Conservation (phyloP, 441 rosid genomes). For the Adansonia madagascariensis region DNA sequence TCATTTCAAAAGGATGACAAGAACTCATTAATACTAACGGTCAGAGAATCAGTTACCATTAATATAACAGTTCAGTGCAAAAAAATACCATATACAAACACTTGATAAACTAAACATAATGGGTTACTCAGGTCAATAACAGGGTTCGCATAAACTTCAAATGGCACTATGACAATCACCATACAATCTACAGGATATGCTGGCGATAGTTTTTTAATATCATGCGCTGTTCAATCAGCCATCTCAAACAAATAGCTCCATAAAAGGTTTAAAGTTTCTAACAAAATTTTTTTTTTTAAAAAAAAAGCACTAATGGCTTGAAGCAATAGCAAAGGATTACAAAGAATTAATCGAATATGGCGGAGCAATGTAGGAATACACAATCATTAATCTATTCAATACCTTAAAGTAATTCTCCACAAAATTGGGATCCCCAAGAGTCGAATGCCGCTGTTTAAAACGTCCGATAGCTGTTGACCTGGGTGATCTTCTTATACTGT, state of each 20-base stretch:
- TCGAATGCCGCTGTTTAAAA: slow-evolving; percentile 60
- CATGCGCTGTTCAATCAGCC: background rate
- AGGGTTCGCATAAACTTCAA: background rate
- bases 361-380: background rate
- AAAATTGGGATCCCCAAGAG: slow-evolving; percentile 83
- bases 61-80: slow-evolving; percentile 2
- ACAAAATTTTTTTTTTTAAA: background rate
- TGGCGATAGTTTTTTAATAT: background rate
- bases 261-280: background rate
- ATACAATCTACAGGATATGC: background rate
- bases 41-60: background rate
- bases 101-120: background rate
- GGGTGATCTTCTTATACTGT: slow-evolving; percentile 36
- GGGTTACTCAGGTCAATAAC: background rate
- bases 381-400: slow-evolving; percentile 23
- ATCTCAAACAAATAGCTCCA: background rate
- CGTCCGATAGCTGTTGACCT: slow-evolving; percentile 42
- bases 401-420: slow-evolving; percentile 96
- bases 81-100: background rate
- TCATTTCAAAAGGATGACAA: background rate
- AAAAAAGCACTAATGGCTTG: background rate
- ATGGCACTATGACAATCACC: slow-evolving; percentile 8
- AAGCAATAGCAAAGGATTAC: background rate
- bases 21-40: background rate
- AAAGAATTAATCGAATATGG: background rate